Conservation (phyloP, 208 protist genomes). For the Acanthamoeba triangularis region DNA sequence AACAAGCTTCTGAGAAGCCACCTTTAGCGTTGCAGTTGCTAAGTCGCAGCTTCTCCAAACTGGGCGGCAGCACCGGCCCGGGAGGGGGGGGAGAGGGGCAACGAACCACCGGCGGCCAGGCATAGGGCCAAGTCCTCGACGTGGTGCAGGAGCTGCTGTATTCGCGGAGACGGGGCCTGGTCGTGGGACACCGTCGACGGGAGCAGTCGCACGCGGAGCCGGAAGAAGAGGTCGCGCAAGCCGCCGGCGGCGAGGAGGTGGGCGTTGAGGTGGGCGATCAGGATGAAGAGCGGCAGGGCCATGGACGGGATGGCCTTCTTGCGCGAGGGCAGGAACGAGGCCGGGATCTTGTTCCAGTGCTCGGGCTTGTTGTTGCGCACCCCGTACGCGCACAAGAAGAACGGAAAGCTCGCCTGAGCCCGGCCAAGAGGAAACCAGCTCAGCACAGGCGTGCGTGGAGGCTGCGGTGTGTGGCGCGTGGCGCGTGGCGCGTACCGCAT, state of each 20-base stretch:
- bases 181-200: background rate
- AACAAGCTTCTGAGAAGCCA: too few species aligned
- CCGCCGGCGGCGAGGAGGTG: background rate
- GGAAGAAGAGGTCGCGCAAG: background rate
- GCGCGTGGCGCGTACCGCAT: background rate
- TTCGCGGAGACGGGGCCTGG: background rate
- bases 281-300: background rate
- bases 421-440: background rate
- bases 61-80: too few species aligned
- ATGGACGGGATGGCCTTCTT: background rate
- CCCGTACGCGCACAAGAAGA: conserved; percentile 13
- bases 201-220: background rate
- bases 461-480: background rate
- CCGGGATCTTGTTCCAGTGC: conserved; percentile 1
- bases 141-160: background rate
- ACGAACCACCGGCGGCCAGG: background rate
- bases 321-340: background rate
- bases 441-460: background rate
- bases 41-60: too few species aligned
- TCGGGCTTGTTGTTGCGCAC: conserved; percentile 9
- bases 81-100: background rate
- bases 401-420: conserved; percentile 2
- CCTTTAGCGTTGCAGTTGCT: too few species aligned
- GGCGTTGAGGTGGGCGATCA: background rate
- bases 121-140: background rate